Conservation (phyloP, 495 filamentous ascomycete genomes). For the Aeminium ludgeri region DNA sequence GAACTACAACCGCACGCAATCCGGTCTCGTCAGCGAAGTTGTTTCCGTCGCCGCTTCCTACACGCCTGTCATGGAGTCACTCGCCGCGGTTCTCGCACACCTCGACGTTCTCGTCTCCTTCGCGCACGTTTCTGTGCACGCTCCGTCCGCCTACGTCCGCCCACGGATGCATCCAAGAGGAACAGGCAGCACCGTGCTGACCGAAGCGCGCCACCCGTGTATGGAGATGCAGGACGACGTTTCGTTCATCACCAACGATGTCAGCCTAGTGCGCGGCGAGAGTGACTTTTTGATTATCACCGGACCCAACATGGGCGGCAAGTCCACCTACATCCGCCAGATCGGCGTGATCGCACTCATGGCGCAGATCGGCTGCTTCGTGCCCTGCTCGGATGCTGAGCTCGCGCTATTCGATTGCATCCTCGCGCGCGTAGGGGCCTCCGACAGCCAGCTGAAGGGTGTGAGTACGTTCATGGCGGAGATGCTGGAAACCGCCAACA, state of each 20-base stretch:
- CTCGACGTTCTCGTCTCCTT: conserved; percentile 94
- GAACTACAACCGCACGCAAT: conserved; percentile 92
- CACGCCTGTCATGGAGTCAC: conserved; percentile 76
- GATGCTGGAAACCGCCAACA: conserved; percentile 98
- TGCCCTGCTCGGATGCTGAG: conserved; percentile 78
- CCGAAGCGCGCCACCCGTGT: conserved; percentile 89
- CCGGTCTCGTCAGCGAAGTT: conserved; percentile 79
- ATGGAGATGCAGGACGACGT: conserved; percentile 99
- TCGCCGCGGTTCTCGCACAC: conserved; percentile 80
- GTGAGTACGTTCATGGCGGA: conserved; percentile 99
- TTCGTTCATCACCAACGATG: conserved; percentile 96
- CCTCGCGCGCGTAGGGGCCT: conserved; percentile 86
- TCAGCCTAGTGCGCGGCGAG: conserved; percentile 57
- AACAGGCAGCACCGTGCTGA: conserved; percentile 74
- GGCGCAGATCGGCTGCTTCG: conserved; percentile 95
- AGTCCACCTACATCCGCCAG: conserved; percentile 96
- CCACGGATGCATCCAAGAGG: conserved; percentile 87
- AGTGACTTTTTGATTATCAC: conserved; percentile 95
- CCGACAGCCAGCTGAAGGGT: conserved; percentile 90
- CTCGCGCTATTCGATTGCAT: conserved; percentile 96
- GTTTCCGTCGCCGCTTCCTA: conserved; percentile 88
- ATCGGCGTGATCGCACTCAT: conserved; percentile 95
- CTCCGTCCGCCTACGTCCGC: conserved; percentile 76
- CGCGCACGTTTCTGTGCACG: conserved; percentile 85
- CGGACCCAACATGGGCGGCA: conserved; percentile 97